phyloP scores from a whole-genome alignment of 2,329 filamentous ascomycete genomes.

The Thermomyces lanuginosus region DNA sequence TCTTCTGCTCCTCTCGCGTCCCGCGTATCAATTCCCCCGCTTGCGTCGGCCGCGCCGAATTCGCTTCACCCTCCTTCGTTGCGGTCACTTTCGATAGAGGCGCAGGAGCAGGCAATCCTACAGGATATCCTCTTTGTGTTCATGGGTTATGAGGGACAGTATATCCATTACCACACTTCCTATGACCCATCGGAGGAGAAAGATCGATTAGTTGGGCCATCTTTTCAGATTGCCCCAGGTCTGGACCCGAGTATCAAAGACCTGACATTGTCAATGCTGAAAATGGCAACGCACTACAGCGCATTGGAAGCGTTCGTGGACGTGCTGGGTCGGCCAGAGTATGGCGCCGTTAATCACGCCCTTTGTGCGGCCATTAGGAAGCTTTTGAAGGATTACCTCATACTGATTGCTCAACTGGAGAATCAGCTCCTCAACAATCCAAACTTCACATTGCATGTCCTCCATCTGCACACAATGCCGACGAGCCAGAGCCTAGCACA shows the following conservation, averaged over 20 bases:
- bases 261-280: conserved; percentile 72
- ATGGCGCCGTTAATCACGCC: conserved; percentile 87
- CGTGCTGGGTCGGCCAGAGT: conserved; percentile 81
- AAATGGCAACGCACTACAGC: conserved; percentile 84
- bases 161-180: conserved; percentile 67
- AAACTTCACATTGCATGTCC: conserved; percentile 77
- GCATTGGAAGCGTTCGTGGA: conserved; percentile 88
- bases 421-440: conserved; percentile 80
- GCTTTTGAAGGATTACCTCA: conserved; percentile 79
- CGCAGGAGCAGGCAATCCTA: conserved; percentile 71
- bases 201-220: conserved; percentile 67
- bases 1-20: conserved; percentile 57
- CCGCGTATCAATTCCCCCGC: conserved; percentile 44
- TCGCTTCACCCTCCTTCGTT: conserved; percentile 52
- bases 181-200: conserved; percentile 78
- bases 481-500: conserved; percentile 86
- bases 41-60: conserved; percentile 50
- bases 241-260: conserved; percentile 85
- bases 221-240: conserved; percentile 62
- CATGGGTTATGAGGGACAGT: conserved; percentile 98
- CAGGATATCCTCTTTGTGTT: conserved; percentile 89
- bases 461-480: conserved; percentile 80
- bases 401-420: conserved; percentile 84
- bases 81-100: conserved; percentile 55
- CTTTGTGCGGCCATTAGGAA: conserved; percentile 89